phyloP scores from a whole-genome alignment of 208 protist genomes.

The Wallacemonas rigidus region DNA sequence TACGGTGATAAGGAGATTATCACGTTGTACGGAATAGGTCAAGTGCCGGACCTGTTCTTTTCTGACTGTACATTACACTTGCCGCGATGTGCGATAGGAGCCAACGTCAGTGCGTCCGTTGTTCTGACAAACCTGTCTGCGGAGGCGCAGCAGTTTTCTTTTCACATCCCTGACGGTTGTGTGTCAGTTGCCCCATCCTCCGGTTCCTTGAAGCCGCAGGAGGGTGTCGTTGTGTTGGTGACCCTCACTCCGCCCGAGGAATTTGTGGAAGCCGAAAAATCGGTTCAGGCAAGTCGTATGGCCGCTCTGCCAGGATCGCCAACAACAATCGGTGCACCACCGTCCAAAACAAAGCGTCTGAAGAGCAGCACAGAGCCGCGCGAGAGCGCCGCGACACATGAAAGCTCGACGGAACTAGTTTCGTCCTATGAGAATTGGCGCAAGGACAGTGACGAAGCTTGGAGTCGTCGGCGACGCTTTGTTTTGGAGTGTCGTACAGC shows the following conservation, averaged over 20 bases:
- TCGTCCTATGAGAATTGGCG: constrained; percentile 36
- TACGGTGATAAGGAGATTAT: constrained; percentile 41
- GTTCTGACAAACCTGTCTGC: constrained; percentile 34
- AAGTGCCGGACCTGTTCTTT: constrained; percentile 26
- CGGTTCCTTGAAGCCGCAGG: constrained; percentile 26
- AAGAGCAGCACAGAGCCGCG: constrained; percentile 17
- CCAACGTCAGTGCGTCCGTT: constrained; percentile 27
- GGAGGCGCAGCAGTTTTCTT: constrained; percentile 27
- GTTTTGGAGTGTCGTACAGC: constrained; percentile 30
- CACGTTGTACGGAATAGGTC: constrained; percentile 32
- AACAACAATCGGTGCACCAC: too few species aligned
- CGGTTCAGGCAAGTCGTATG: constrained; percentile 7
- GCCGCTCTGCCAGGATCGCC: neutral
- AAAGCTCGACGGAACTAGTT: constrained; percentile 1
- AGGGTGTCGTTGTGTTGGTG: constrained; percentile 11
- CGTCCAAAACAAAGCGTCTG: constrained; percentile 15
- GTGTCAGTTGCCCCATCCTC: constrained; percentile 39
- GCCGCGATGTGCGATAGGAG: constrained; percentile 38
- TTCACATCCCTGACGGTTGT: constrained; percentile 20
- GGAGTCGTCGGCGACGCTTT: constrained; percentile 37
- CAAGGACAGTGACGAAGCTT: constrained; percentile 24
- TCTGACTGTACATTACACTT: constrained; percentile 34
- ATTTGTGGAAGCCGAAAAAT: constrained; percentile 20
- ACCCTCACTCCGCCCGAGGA: constrained; percentile 2
- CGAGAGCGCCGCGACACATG: constrained; percentile 7